phyloP scores from a whole-genome alignment of 108 stramenopile genomes.

The Aurantiochytrium sp. region DNA sequence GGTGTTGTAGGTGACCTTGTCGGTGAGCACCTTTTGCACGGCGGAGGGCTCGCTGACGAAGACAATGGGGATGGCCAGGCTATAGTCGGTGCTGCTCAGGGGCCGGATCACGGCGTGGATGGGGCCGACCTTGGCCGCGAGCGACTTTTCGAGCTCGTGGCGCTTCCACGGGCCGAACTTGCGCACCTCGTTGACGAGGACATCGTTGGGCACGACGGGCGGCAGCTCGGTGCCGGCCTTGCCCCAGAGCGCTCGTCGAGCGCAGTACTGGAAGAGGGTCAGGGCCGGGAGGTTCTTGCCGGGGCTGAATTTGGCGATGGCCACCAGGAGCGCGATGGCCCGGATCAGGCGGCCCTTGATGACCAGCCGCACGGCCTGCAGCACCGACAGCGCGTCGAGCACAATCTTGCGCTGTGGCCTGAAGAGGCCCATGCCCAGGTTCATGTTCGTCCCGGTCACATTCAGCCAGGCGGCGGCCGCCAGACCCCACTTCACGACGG shows the following conservation, averaged over 20 bases:
- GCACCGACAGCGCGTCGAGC: neutral
- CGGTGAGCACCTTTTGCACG: neutral
- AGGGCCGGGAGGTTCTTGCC: neutral
- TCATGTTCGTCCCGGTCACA: neutral
- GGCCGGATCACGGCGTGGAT: neutral
- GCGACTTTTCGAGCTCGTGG: neutral
- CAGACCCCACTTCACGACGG: neutral
- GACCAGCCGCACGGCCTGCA: neutral
- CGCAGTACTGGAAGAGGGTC: neutral
- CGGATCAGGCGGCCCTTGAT: neutral
- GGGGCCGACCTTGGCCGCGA: neutral
- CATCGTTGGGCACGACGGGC: neutral
- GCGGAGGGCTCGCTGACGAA: neutral
- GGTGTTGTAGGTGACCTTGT: constrained; percentile 18
- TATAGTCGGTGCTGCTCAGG: constrained; percentile 17
- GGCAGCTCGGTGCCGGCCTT: neutral
- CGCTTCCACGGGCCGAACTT: constrained; percentile 13
- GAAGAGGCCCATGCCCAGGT: neutral
- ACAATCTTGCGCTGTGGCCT: neutral
- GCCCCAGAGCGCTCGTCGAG: neutral
- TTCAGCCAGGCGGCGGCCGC: neutral
- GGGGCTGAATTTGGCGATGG: neutral
- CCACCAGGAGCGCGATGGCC: neutral
- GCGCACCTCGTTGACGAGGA: neutral
- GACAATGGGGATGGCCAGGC: neutral